Base-by-base conservation (phyloP, 768 basidiomycete species). In the Suillus americanus region DNA sequence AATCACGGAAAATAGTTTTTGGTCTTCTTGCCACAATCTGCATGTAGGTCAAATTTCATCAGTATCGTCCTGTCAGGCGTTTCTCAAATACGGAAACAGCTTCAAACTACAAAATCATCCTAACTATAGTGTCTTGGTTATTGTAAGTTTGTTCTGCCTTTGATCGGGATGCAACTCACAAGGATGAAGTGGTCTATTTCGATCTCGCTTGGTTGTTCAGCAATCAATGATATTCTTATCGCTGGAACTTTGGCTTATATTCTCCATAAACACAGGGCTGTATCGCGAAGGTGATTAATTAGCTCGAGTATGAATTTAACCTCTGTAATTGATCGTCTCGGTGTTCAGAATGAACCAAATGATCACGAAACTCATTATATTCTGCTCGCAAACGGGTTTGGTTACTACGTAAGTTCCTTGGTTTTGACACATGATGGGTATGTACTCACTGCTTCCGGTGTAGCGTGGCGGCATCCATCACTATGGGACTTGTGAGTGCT, bases 341-440 rank as follows among this genome's bases (percentile, higher is more conserved):
- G 33, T 56, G 0, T 28, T 3, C 53, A 74, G 74, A 25, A 56
- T 72, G 12, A 45, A 40, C 2, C 41, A 68, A 38, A 54, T 69
- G 45, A 45, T 77, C 41, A 35, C 62, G 40, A 72, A 30, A 23
- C 53, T 75, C 0, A 50, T 38, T 59, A 72, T 12, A 3, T 70
- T 75, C 63, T 66, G 35, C 13, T 65, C 70, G 23, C 75, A 75
- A 25, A 75, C 75, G 66, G 74, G 74, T 7, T 37, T 72, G 1
- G 62, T 74, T 43, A 75, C 75, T 12, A 55, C 72, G 74, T 66
- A 56, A 62, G 56, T 56, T 23, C 1, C 10, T 51, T 56, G 60
- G 2, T 16, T 61, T 46, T 59, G 8, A 28, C 28, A 38, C 13
- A 40, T 40, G 23, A 12, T 5, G 46, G 41, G 1, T 33, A 8